These are phyloP conservation scores for Polygonum maritimum DNA, from an alignment of 148 eudicot genomes.

Conservation along the genomic window DNA sequence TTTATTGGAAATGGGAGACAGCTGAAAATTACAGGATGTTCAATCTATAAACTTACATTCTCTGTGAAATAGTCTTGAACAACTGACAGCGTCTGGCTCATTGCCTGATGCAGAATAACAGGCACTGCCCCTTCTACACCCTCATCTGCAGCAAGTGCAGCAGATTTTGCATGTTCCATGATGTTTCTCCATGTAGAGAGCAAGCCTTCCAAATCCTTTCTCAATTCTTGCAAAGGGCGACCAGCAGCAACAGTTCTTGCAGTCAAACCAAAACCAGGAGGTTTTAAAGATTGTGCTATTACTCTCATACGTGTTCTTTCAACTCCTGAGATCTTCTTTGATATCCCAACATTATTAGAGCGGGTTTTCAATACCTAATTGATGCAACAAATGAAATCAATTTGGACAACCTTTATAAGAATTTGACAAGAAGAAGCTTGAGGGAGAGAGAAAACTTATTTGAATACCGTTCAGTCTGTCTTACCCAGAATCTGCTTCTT, in stretches of 20 bases:
- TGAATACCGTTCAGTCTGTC: neutral
- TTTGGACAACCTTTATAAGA: neutral
- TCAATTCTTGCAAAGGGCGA: conserved; percentile 73
- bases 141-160: conserved; percentile 97
- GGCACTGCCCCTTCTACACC: conserved; percentile 83
- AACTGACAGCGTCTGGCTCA: conserved; percentile 88
- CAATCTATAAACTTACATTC: conserved; percentile 36
- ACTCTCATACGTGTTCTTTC: conserved; percentile 78
- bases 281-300: conserved; percentile 81
- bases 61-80: conserved; percentile 92
- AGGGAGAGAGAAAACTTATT: neutral
- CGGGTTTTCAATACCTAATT: conserved; percentile 51
- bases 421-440: neutral
- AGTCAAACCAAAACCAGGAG: conserved; percentile 82
- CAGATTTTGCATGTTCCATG: conserved; percentile 82
- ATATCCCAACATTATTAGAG: conserved; percentile 57
- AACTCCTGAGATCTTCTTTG: conserved; percentile 70
- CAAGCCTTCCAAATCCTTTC: conserved; percentile 77
- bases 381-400: neutral
- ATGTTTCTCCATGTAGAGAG: conserved; percentile 87
- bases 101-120: conserved; percentile 80
- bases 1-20: neutral
- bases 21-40: neutral
- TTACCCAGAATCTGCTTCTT: conserved; percentile 95
- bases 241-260: conserved; percentile 86